Evolutionary conservation across 257 asterid genomes (phyloP), one percentile per base, ranked within the genome.

Genomic region (Prunella vulgaris): DNA sequence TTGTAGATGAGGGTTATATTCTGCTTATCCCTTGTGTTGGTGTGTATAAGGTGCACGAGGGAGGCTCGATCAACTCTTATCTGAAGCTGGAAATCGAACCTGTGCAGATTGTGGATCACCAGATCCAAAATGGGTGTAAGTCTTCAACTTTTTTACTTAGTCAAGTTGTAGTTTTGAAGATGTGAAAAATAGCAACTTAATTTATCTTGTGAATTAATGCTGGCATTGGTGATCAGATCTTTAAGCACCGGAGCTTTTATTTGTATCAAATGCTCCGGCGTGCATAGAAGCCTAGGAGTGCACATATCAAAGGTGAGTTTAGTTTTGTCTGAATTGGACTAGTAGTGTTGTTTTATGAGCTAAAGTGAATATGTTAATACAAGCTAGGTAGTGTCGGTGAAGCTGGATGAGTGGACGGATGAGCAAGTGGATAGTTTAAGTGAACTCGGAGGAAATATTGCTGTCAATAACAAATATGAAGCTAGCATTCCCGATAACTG

Each of bases 121-220:
- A 37, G 98, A 92, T 84, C 98, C 98, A 6, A 89, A 89, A 81
- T 92, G 98, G 98, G 94, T 87, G 98, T 92, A 86, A 86, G 95
- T 80, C 76, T 70, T 72, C 17, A 30, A 13, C 28, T 25, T n/a
- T n/a, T n/a, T n/a, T n/a, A n/a, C n/a, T n/a, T n/a, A n/a, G n/a
- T n/a, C n/a, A n/a, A n/a, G n/a, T n/a, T n/a, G n/a, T n/a, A n/a
- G n/a, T n/a, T n/a, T n/a, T n/a, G n/a, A n/a, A n/a, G n/a, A n/a
- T n/a, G n/a, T n/a, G n/a, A n/a, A n/a, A n/a, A n/a, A n/a, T n/a
- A n/a, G n/a, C n/a, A n/a, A n/a, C n/a, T n/a, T n/a, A n/a, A n/a
- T n/a, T n/a, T n/a, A n/a, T n/a, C n/a, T n/a, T n/a, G n/a, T n/a
- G n/a, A n/a, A n/a, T n/a, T n/a, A n/a, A n/a, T n/a, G 51, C 0